Evolutionary conservation across 2,329 filamentous ascomycete species (phyloP), one percentile per base, ranked within the genome.

Genomic region (Akanthomyces dipterigenus): DNA sequence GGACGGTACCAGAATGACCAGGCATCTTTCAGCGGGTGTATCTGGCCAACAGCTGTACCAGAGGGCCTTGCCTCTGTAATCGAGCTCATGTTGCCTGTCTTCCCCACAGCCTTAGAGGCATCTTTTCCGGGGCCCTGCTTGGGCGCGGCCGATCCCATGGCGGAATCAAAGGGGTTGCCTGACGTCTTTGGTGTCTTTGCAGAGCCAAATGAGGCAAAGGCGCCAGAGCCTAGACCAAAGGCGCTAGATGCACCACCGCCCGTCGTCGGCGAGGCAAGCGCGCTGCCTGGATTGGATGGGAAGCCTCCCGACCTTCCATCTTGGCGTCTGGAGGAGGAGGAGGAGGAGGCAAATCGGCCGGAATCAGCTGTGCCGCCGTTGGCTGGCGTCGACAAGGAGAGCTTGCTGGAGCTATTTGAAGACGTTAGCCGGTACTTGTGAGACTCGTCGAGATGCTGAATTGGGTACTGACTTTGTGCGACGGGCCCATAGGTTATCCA

Each of bases 1-100:
- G 95, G 95, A 63, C 95, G 86, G 77, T 96, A 99, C 92, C 95
- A 98, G 73, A 98, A 91, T 38, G 96, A 88, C 95, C 95, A 99
- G 65, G 87, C 88, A 74, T 91, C 88, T 76, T 90, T 92, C 69
- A 98, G 81, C 63, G 84, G 82, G 65, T 77, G 76, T 63, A 72
- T 69, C 68, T 80, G 77, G 62, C 76, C 68, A 62, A 77, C 75
- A 59, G 75, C 73, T 58, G 76, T 72, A n/a, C 64, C 63, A 22
- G 67, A 60, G 16, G 65, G 62, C 54, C 66, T 72, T 58, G 71
- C 69, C 70, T 82, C 79, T 62, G 78, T 72, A 63, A 82, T 78
- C 62, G 80, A 75, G 62, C 76, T 72, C 76, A 80, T 79, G 24
- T 20, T 55, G 65, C 70, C 64, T 14, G 66, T 65, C 63, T 71